Conservation (phyloP, 805 yeast genomes). For the Candida ovalis region DNA sequence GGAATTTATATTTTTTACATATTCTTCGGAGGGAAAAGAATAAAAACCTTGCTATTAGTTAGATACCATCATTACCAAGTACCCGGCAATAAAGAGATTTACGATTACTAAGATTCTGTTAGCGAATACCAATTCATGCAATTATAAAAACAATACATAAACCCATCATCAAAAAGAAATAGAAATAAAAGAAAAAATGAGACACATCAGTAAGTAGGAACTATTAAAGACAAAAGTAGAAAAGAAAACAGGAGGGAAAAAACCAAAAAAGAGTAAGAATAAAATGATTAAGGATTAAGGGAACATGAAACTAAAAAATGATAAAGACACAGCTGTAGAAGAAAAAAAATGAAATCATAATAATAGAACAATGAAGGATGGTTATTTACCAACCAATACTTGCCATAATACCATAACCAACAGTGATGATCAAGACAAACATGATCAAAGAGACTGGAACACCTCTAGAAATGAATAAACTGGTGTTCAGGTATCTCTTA, state of each 20-base stretch:
- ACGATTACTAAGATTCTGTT: no score
- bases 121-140: no score
- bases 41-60: no score
- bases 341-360: not conserved
- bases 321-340: not conserved
- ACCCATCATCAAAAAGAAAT: no score
- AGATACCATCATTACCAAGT: no score
- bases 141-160: no score
- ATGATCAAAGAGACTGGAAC: conserved; percentile 46
- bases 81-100: no score
- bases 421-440: conserved; percentile 40
- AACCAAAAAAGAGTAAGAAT: not conserved
- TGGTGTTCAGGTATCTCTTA: conserved; percentile 44
- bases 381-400: conserved; percentile 18
- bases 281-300: not conserved
- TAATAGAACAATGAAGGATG: not conserved
- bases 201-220: not conserved
- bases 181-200: no score
- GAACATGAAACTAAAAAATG: not conserved
- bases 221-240: not conserved
- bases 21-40: no score
- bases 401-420: conserved; percentile 47
- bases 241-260: not conserved
- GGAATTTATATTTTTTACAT: no score
- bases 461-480: conserved; percentile 49